Evolutionary conservation across 495 filamentous ascomycete genomes (phyloP), one percentile per base, ranked within the genome.

Genomic region (Parathielavia hyrcaniae): DNA sequence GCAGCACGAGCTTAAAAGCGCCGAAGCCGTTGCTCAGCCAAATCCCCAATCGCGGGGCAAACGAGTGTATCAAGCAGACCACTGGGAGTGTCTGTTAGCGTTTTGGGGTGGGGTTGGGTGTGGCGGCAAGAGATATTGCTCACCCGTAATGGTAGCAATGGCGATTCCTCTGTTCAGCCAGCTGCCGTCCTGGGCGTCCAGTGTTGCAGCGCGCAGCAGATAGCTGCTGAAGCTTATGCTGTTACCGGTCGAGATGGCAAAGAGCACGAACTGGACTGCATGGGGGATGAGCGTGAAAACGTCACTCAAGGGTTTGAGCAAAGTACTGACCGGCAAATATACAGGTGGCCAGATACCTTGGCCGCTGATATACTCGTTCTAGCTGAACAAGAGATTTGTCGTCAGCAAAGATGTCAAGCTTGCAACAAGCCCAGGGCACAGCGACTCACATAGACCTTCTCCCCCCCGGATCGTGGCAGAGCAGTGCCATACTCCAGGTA

Each of bases 11-110:
- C 67, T 88, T 88, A 69, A 86, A 76, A 20, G 80, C 71, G 17
- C 82, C 85, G 5, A 88, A 77, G 3, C 78, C 59, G 67, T 86
- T 86, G 51, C 78, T 77, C 2, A 87, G 67, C 56, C 79, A 77
- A 56, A 87, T 79, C 13, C 84, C 84, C 75, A 79, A 78, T 63
- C 85, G 81, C n/a, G 83, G 71, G 1, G 79, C 71, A 14, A 78
- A 69, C 0, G 80, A 63, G 55, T 87, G 83, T 47, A 87, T 73
- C 9, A 83, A 64, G 60, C 82, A 82, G 0, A 83, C 80, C 35
- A 75, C 77, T 52, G 36, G 35, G 32, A 1, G 12, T 34, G 43
- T 55, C 12, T 49, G 54, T 12, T 40, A 19, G 16, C 12, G 44
- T 17, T 30, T 12, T 1, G n/a, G 0, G 5, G 12, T n/a, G n/a